These are phyloP conservation scores for Alloteropsis angusta DNA, from an alignment of 202 grass and related monocot species.

Conservation along the genomic window DNA sequence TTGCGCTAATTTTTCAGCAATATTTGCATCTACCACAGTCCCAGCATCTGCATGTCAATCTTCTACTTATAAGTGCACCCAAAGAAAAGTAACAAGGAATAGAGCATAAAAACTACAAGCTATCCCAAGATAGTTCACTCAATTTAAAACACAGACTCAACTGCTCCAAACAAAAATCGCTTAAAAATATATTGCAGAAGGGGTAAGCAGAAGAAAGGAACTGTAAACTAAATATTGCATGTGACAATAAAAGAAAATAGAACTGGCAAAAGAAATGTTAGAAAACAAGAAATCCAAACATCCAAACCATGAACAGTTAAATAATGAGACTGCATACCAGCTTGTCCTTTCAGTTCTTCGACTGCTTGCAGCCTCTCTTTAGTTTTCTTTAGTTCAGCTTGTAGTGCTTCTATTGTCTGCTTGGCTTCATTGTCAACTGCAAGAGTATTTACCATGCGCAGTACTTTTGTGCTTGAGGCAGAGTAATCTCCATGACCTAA, in stretches of 20 bases:
- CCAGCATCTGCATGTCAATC: slow-evolving; percentile 40
- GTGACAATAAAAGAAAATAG: not conserved
- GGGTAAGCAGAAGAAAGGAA: not conserved
- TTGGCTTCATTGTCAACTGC: slow-evolving; percentile 90
- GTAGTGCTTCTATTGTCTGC: slow-evolving; percentile 88
- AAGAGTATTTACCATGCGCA: slow-evolving; percentile 93
- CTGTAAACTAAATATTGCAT: not conserved
- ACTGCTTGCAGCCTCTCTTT: slow-evolving; percentile 78
- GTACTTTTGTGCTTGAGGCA: slow-evolving; percentile 80
- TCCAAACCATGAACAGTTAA: slow-evolving; percentile 2
- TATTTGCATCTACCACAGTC: slow-evolving; percentile 51
- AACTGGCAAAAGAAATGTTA: not conserved
- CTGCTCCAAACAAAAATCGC: not conserved
- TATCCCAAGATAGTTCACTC: slow-evolving; percentile 2
- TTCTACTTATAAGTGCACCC: not conserved
- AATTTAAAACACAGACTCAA: not conserved
- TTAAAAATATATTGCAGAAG: not conserved
- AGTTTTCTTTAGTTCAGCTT: slow-evolving; percentile 88
- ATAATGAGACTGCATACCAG: slow-evolving; percentile 39
- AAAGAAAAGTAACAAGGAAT: slow-evolving; percentile 15
- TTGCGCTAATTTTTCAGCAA: slow-evolving; percentile 87
- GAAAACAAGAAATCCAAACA: slow-evolving; percentile 5
- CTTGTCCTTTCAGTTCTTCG: slow-evolving; percentile 94
- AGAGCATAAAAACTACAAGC: not conserved
- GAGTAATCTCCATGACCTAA: slow-evolving; percentile 95